These are phyloP conservation scores for Malus sylvestris DNA, from an alignment of 306 rosid genomes.

Conservation along the genomic window DNA sequence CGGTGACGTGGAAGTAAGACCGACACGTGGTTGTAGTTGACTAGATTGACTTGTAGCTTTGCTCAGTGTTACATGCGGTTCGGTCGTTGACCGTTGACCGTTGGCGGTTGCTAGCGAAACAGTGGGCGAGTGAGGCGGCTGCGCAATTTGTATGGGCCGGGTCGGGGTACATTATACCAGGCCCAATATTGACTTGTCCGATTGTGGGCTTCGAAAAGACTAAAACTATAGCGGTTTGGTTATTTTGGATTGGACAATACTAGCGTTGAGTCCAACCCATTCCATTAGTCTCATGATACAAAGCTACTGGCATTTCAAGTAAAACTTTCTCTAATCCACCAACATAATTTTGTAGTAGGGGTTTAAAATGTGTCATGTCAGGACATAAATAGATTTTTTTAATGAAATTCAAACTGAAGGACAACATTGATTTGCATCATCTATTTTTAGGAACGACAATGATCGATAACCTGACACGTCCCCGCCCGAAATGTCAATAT, in stretches of 20 bases:
- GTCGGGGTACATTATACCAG: neutral
- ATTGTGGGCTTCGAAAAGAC: neutral
- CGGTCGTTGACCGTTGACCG: neutral
- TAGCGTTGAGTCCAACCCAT: neutral
- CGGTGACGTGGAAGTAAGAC: constrained; percentile 6
- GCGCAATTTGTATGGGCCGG: neutral
- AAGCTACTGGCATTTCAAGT: too few species aligned
- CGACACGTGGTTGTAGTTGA: constrained; percentile 1
- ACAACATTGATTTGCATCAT: too few species aligned
- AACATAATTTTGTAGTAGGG: too few species aligned
- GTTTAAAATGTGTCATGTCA: too few species aligned
- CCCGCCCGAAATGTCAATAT: accelerated
- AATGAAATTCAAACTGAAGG: too few species aligned
- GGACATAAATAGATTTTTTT: too few species aligned
- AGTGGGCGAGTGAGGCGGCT: neutral
- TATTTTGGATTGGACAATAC: too few species aligned
- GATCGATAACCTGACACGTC: too few species aligned
- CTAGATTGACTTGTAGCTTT: neutral
- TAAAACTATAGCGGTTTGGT: too few species aligned
- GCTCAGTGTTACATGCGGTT: neutral
- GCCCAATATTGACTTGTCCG: neutral
- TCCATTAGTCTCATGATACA: neutral
- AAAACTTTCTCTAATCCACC: too few species aligned
- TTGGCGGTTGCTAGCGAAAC: neutral
- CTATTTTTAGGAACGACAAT: too few species aligned